Percentiles rank a stretch among this genome's conserved stretches.
phyloP scores from a whole-genome alignment of 2,329 filamentous ascomycete species.

The Mycosphaerella sp. region DNA sequence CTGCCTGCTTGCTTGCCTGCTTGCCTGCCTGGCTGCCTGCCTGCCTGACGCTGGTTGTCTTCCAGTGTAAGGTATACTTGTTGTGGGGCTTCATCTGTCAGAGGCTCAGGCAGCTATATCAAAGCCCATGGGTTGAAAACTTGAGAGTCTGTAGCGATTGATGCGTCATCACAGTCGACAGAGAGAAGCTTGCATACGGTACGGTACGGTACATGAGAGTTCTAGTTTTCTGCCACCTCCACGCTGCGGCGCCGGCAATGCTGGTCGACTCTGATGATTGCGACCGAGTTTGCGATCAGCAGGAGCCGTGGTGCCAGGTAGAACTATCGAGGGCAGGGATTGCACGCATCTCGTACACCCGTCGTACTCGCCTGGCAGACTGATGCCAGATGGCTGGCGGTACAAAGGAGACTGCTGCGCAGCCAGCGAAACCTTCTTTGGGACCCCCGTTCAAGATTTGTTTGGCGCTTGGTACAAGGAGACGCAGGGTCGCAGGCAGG shows the following conservation, averaged over 20 bases:
- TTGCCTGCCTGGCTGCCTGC: too few relatives aligned
- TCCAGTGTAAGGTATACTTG: neutral
- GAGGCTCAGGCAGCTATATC: neutral
- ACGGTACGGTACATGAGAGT: too few relatives aligned
- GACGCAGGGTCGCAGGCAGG: too few relatives aligned
- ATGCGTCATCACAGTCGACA: neutral
- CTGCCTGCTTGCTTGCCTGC: too few relatives aligned
- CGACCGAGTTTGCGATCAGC: neutral
- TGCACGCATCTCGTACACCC: neutral
- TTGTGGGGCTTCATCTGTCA: neutral
- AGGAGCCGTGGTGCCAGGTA: neutral
- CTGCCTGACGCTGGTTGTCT: neutral
- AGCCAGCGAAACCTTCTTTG: neutral
- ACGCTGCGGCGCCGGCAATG: neutral
- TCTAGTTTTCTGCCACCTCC: too few relatives aligned
- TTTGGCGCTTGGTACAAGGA: neutral
- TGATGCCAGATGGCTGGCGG: too few relatives aligned
- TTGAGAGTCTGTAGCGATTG: neutral
- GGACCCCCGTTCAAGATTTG: neutral
- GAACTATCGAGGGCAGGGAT: neutral
- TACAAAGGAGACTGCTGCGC: neutral
- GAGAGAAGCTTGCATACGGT: neutral
- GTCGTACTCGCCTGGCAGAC: neutral
- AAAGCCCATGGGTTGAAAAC: neutral
- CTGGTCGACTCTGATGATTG: too few relatives aligned